Conservation (phyloP, 2,329 filamentous ascomycete genomes). For the Akanthomyces lecanii region DNA sequence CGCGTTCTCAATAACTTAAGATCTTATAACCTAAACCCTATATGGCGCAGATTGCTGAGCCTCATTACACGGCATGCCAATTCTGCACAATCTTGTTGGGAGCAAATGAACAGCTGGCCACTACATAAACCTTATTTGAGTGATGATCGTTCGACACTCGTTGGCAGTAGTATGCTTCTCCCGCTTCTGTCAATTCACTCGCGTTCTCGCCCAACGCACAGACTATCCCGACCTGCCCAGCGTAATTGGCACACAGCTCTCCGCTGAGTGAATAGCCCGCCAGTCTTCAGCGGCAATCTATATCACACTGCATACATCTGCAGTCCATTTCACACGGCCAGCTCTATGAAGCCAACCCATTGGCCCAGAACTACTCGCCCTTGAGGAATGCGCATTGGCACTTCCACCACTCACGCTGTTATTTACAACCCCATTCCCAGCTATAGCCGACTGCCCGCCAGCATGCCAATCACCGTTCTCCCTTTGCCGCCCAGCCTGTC, state of each 20-base stretch:
- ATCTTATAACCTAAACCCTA: too few relatives aligned
- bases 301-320: neutral
- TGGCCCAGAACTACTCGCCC: neutral
- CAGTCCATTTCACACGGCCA: neutral
- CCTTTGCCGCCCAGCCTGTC: neutral
- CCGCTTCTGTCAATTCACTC: neutral
- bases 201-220: neutral
- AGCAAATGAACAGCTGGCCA: neutral
- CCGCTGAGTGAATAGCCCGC: neutral
- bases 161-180: neutral
- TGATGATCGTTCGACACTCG: neutral
- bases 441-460: neutral
- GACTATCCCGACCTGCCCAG: neutral
- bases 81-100: neutral
- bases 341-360: neutral
- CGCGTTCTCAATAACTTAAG: neutral
- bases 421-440: neutral
- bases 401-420: neutral
- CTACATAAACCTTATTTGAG: neutral
- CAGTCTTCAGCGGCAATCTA: conserved; percentile 5
- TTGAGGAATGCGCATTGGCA: neutral
- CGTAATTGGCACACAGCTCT: too few relatives aligned
- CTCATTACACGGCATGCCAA: neutral
- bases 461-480: conserved; percentile 5
- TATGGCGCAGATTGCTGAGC: neutral